Evolutionary conservation across 768 basidiomycete genomes (phyloP).

Genomic region (Cubamyces sp.): DNA sequence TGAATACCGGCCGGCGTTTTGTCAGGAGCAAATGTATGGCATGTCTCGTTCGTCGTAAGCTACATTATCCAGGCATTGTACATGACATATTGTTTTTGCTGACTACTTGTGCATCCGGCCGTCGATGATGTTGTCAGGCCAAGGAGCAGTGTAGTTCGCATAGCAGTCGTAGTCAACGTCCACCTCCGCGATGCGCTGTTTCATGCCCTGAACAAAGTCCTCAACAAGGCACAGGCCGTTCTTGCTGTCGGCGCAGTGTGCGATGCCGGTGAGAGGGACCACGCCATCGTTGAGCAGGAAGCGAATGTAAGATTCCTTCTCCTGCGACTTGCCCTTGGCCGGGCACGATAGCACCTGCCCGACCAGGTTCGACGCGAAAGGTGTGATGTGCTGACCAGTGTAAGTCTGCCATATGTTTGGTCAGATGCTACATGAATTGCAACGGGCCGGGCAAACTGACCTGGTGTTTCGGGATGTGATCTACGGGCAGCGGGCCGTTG

Average conservation of each 20-base stretch:
- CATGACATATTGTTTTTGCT: not conserved
- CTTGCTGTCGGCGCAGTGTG: slow-evolving; percentile 44
- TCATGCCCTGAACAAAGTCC: slow-evolving; percentile 44
- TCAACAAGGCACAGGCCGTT: slow-evolving; percentile 47
- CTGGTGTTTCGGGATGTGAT: slow-evolving; percentile 40
- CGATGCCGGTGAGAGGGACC: slow-evolving; percentile 48
- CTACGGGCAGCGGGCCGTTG: slow-evolving; percentile 45
- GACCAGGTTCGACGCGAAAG: slow-evolving; percentile 54
- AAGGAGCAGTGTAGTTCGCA: slow-evolving; percentile 46
- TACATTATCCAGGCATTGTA: not conserved
- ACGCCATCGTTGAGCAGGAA: slow-evolving; percentile 55
- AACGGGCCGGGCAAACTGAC: slow-evolving; percentile 21
- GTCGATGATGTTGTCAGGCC: slow-evolving; percentile 22
- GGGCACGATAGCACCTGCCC: slow-evolving; percentile 50
- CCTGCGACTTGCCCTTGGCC: slow-evolving; percentile 31
- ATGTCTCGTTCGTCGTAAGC: too few relatives aligned
- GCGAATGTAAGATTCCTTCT: slow-evolving; percentile 38
- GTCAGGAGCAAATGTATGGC: not conserved
- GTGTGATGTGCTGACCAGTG: slow-evolving; percentile 45
- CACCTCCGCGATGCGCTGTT: slow-evolving; percentile 42
- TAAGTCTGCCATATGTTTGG: slow-evolving; percentile 35
- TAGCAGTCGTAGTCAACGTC: slow-evolving; percentile 49
- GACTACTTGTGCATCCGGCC: slow-evolving; percentile 16
- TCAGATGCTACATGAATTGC: not conserved
- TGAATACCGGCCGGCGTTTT: not conserved